These are phyloP conservation scores for Tolypocladium guangdongense DNA, from an alignment of 2,329 filamentous ascomycete genomes.

Conservation along the genomic window DNA sequence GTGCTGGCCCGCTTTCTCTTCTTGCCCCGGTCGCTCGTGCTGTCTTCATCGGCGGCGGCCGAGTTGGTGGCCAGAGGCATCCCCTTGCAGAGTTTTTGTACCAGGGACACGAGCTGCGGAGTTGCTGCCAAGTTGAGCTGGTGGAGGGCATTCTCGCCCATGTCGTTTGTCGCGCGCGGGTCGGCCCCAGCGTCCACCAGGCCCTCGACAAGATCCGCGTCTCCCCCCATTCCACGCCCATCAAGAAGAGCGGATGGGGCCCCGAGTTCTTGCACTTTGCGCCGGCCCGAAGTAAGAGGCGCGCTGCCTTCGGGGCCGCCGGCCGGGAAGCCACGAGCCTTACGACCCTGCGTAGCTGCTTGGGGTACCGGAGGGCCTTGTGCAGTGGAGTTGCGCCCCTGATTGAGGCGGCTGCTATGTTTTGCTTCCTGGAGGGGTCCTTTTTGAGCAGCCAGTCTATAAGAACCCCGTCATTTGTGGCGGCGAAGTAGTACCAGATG, in stretches of 20 bases:
- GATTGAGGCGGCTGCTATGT: conserved; percentile 12
- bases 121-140: conserved; percentile 14
- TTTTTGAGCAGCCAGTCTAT: conserved; percentile 18
- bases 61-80: conserved; percentile 6
- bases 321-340: rapidly evolving
- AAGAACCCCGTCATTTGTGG: conserved; percentile 17
- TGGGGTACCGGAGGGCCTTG: conserved; percentile 16
- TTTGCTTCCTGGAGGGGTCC: conserved; percentile 16
- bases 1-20: neutral
- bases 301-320: neutral
- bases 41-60: neutral
- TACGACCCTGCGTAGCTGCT: neutral
- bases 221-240: conserved; percentile 14
- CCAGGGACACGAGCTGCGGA: conserved; percentile 9
- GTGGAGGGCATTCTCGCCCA: conserved; percentile 11
- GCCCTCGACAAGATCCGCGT: conserved; percentile 7
- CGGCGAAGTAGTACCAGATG: conserved; percentile 27
- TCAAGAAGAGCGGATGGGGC: neutral
- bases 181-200: conserved; percentile 10
- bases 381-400: conserved; percentile 18
- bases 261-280: neutral
- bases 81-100: conserved; percentile 11
- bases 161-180: conserved; percentile 4
- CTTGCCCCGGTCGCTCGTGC: neutral
- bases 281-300: neutral